These are phyloP conservation scores for Lichtheimia ramosa DNA, from an alignment of 371 early-diverging fungal genomes.

Conservation along the genomic window DNA sequence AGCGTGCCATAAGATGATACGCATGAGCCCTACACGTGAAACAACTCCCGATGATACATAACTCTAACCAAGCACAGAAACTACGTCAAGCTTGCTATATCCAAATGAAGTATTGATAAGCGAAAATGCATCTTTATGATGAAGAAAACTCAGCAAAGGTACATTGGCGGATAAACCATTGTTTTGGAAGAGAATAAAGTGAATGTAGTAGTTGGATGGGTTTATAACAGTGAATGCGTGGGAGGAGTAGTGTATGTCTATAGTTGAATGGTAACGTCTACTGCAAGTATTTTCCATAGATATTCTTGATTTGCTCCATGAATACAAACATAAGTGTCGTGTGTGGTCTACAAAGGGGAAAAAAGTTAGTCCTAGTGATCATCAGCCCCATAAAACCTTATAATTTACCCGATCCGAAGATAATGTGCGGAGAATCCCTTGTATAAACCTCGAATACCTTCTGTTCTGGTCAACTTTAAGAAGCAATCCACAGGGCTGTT, in stretches of 20 bases:
- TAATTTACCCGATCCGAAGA: constrained; percentile 84
- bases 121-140: too few species aligned
- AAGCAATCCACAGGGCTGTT: constrained; percentile 81
- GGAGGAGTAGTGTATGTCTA: neutral
- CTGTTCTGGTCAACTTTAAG: constrained; percentile 78
- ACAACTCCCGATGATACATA: too few species aligned
- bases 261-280: neutral
- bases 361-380: constrained; percentile 4
- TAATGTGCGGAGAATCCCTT: constrained; percentile 95
- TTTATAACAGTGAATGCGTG: neutral
- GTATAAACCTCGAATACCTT: constrained; percentile 86
- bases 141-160: too few species aligned
- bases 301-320: constrained; percentile 72
- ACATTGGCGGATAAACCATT: too few species aligned
- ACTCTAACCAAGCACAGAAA: too few species aligned
- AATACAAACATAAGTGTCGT: constrained; percentile 94
- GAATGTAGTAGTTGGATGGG: neutral
- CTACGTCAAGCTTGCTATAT: too few species aligned
- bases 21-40: too few species aligned
- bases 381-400: neutral
- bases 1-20: too few species aligned
- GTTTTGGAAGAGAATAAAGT: too few species aligned
- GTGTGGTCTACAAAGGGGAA: constrained; percentile 70
- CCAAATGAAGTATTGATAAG: too few species aligned
- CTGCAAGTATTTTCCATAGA: constrained; percentile 32